Conservation (phyloP, 2,329 filamentous ascomycete genomes). For the Arthrobotrys sinensis region DNA sequence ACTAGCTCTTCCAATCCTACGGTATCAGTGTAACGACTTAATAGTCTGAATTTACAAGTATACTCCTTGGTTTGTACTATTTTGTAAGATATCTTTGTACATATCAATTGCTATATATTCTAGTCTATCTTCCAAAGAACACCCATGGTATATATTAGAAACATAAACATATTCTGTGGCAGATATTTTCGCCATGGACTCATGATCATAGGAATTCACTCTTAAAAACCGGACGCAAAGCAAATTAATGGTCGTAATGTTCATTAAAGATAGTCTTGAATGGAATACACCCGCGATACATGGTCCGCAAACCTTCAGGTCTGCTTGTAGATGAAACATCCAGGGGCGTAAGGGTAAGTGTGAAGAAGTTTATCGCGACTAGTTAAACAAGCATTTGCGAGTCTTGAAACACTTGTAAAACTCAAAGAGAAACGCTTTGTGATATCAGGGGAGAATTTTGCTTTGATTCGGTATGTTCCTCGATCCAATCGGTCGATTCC, state of each 20-base stretch:
- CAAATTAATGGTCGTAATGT: constrained; percentile 22
- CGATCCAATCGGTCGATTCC: not conserved
- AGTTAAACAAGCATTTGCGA: not conserved
- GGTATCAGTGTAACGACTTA: not conserved
- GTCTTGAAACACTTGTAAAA: constrained; percentile 11
- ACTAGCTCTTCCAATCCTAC: not conserved
- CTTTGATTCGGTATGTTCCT: constrained; percentile 17
- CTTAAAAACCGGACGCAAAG: too few relatives aligned
- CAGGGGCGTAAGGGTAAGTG: constrained; percentile 1
- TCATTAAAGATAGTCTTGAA: constrained; percentile 58
- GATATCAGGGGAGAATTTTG: not conserved
- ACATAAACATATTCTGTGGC: too few relatives aligned
- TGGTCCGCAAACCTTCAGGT: not conserved
- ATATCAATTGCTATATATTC: constrained; percentile 15
- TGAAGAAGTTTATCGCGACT: not conserved
- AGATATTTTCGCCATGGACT: too few relatives aligned
- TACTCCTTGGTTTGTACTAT: not conserved
- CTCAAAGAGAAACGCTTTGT: not conserved
- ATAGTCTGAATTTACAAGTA: not conserved
- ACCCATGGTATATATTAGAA: not conserved
- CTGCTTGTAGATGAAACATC: not conserved
- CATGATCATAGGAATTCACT: too few relatives aligned
- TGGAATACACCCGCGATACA: constrained; percentile 23
- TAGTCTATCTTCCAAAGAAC: not conserved
- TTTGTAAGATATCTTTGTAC: constrained; percentile 42